Evolutionary conservation across 225 moss, liverwort and hornwort species (phyloP), one percentile per base, ranked within the genome.

Genomic region (Ulota crispa): DNA sequence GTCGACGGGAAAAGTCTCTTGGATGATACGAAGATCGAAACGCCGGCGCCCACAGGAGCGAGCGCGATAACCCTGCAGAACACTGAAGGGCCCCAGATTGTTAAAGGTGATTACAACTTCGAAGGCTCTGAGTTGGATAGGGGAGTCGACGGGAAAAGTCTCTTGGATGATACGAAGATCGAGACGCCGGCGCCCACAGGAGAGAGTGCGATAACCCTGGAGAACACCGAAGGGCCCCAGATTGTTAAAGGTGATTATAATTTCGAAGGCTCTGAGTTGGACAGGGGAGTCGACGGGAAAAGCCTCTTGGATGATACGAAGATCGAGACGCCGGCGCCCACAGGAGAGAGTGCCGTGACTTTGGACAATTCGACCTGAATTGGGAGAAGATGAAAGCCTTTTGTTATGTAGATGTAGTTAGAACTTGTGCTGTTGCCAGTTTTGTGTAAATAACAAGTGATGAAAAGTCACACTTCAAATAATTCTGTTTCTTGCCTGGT

Each of bases 1-100:
- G 78, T 65, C 4, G 72, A 55, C 0, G 19, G 0, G 3, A 72
- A 39, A 16, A 81, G 76, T 0, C n/a, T 82, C 7, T 41, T 85
- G 73, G 81, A 85, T 13, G 73, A 82, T 32, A 85, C 85, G 50
- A 67, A 85, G 71, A 82, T 82, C 10, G 36, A 67, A 21, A 85
- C 85, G 2, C 82, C 87, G 5, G 3, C 14, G 12, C 78, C n/a
- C n/a, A n/a, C n/a, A n/a, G n/a, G n/a, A n/a, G n/a, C n/a, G 0
- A 84, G 78, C 47, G 84, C 84, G 9, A 12, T 78, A 7, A 89
- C 86, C 0, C 47, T 86, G 37, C 82, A n/a, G 2, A 86, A 89
- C 10, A 88, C 50, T 1, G 86, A 86, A 9, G 74, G 60, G 0
- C 9, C 4, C 24, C 52, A 86, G 20, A 83, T 1, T 28, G 24